phyloP scores from a whole-genome alignment of 371 early-diverging fungal genomes.

The Syncephalis fuscata region DNA sequence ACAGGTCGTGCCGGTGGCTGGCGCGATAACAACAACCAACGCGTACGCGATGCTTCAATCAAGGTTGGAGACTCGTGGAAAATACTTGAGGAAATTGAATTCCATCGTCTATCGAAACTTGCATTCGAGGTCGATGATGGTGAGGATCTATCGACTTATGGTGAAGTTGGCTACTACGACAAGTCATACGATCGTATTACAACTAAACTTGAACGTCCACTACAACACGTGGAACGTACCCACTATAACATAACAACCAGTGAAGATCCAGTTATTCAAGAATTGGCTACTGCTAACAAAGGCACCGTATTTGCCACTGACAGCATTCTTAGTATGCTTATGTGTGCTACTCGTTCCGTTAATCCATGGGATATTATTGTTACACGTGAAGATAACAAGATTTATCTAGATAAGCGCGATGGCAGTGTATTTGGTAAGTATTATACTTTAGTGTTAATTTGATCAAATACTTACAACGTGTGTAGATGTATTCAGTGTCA shows the following conservation, averaged over 20 bases:
- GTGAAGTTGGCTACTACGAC: constrained; percentile 61
- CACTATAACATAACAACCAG: constrained; percentile 65
- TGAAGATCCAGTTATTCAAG: constrained; percentile 60
- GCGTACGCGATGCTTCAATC: constrained; percentile 75
- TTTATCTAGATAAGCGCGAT: constrained; percentile 85
- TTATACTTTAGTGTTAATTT: too few species aligned
- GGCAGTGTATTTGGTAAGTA: constrained; percentile 38
- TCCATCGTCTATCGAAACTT: constrained; percentile 69
- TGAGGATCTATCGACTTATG: constrained; percentile 57
- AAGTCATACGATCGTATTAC: constrained; percentile 73
- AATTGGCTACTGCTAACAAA: constrained; percentile 39
- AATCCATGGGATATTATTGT: constrained; percentile 94
- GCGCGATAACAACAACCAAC: constrained; percentile 38
- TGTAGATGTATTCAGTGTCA: constrained; percentile 37
- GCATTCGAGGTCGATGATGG: constrained; percentile 59
- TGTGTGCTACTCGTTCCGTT: constrained; percentile 83
- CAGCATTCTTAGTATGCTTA: constrained; percentile 71
- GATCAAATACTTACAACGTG: constrained; percentile 7
- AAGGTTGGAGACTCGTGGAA: constrained; percentile 81
- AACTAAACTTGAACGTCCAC: constrained; percentile 58
- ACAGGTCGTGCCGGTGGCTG: constrained; percentile 12
- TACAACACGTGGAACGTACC: constrained; percentile 49
- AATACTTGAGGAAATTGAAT: constrained; percentile 88
- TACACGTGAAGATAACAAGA: constrained; percentile 66
- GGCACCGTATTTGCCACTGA: constrained; percentile 84